Conservation (phyloP, 2,329 filamentous ascomycete species). For the Diaporthe eres region DNA sequence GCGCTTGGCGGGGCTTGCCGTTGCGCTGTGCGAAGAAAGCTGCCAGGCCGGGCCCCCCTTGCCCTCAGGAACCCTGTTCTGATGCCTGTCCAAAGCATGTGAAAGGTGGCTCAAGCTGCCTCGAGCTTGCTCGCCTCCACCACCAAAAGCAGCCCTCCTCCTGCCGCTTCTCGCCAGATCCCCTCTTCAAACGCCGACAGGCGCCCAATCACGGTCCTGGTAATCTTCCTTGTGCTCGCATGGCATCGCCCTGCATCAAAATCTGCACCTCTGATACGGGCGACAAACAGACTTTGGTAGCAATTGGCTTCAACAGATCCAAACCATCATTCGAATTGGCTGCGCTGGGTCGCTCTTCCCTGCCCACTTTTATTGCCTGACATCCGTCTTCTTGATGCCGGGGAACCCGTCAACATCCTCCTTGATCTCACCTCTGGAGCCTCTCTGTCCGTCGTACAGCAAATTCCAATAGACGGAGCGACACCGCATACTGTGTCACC, state of each 20-base stretch:
- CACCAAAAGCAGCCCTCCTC: not conserved
- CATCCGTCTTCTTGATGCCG: not conserved
- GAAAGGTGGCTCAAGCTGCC: slow-evolving; percentile 18
- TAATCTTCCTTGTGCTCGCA: slow-evolving; percentile 7
- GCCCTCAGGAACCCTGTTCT: slow-evolving; percentile 2
- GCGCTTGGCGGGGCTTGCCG: not conserved
- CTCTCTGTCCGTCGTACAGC: slow-evolving; percentile 11
- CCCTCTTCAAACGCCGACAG: slow-evolving; percentile 2
- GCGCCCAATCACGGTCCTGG: slow-evolving; percentile 15
- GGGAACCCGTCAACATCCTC: not conserved
- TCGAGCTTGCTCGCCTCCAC: not conserved
- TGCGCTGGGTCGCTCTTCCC: slow-evolving; percentile 9
- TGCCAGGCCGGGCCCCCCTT: slow-evolving; percentile 7
- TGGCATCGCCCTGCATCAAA: slow-evolving; percentile 31
- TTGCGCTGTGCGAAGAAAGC: slow-evolving; percentile 15
- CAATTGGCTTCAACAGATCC: slow-evolving; percentile 28
- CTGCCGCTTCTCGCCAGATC: not conserved
- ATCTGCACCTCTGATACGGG: slow-evolving; percentile 31
- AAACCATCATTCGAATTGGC: slow-evolving; percentile 20
- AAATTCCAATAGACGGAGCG: not conserved
- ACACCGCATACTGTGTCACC: not conserved
- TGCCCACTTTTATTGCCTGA: slow-evolving; percentile 13
- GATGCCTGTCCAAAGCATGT: slow-evolving; percentile 37
- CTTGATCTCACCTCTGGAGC: not conserved
- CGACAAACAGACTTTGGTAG: not conserved